These are phyloP conservation scores for Entomophthora muscae DNA, from an alignment of 371 early-diverging fungal species.

Conservation along the genomic window DNA sequence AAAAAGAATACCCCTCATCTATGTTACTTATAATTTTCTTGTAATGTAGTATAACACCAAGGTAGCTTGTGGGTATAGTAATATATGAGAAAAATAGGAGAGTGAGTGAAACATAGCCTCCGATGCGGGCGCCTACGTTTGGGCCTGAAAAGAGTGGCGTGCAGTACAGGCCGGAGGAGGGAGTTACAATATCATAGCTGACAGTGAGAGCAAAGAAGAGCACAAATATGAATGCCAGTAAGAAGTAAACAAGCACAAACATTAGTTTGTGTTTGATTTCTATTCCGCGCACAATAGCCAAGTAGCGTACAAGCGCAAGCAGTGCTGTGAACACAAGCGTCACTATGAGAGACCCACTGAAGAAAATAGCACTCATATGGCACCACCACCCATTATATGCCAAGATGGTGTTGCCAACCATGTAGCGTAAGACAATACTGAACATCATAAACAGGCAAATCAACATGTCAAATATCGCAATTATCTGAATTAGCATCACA, in stretches of 20 bases:
- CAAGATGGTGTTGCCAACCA: not conserved
- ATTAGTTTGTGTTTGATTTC: not conserved
- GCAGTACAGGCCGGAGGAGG: not conserved
- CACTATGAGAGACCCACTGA: not conserved
- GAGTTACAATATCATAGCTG: not conserved
- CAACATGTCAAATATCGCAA: not conserved
- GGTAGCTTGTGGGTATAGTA: not conserved
- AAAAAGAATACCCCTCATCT: not conserved
- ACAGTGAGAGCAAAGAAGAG: not conserved
- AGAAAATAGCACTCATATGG: not conserved
- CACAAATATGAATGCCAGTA: not conserved
- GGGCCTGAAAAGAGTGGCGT: not conserved
- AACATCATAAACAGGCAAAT: not conserved
- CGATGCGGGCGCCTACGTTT: not conserved
- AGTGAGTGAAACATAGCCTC: not conserved
- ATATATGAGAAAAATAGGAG: not conserved
- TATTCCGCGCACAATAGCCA: not conserved
- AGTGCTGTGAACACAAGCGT: not conserved
- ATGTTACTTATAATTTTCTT: not conserved
- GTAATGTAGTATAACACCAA: not conserved
- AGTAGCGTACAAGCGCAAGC: not conserved
- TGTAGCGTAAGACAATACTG: not conserved
- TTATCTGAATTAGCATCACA: not conserved
- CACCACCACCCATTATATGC: not conserved
- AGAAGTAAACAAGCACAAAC: not conserved